phyloP scores from a whole-genome alignment of 257 asterid genomes.

The Haberlea rhodopensis region DNA sequence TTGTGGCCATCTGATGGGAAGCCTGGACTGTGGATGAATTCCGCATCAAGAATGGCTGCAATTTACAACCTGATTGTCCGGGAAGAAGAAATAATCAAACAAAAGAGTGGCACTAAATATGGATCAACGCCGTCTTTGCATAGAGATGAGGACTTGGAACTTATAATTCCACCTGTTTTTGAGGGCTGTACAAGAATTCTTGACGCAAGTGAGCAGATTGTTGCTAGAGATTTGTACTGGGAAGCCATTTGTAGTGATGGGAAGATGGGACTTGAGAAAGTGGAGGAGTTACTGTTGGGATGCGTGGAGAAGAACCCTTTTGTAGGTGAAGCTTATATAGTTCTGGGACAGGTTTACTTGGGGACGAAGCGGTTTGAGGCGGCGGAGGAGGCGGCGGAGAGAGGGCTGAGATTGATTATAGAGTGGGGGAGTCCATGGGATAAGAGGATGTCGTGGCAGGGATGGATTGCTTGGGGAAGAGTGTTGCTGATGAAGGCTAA shows the following conservation, averaged over 20 bases:
- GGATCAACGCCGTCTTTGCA: not conserved
- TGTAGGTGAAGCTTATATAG: conserved; percentile 68
- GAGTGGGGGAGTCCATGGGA: conserved; percentile 98
- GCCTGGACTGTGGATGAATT: conserved; percentile 77
- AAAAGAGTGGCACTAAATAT: conserved; percentile 15
- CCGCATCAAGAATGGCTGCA: conserved; percentile 68
- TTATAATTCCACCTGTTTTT: conserved; percentile 68
- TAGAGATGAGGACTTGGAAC: conserved; percentile 60
- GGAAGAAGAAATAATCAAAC: conserved; percentile 52
- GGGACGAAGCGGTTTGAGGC: conserved; percentile 53
- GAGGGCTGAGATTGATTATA: conserved; percentile 63
- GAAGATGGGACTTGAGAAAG: conserved; percentile 46
- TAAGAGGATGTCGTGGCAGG: conserved; percentile 89
- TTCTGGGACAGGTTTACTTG: conserved; percentile 64
- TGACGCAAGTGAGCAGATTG: conserved; percentile 46
- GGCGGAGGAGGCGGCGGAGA: conserved; percentile 58
- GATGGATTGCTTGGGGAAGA: conserved; percentile 86
- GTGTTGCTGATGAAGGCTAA: conserved; percentile 60
- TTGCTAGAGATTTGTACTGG: conserved; percentile 79
- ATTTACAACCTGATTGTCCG: conserved; percentile 51
- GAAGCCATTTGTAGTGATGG: conserved; percentile 54
- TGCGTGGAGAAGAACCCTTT: conserved; percentile 68
- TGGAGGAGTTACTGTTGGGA: conserved; percentile 48
- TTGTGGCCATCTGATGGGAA: conserved; percentile 86
- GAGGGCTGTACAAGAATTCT: conserved; percentile 46